Base-by-base conservation (phyloP, 2,329 filamentous ascomycete genomes). In the Neodidymelliopsis sp. region DNA sequence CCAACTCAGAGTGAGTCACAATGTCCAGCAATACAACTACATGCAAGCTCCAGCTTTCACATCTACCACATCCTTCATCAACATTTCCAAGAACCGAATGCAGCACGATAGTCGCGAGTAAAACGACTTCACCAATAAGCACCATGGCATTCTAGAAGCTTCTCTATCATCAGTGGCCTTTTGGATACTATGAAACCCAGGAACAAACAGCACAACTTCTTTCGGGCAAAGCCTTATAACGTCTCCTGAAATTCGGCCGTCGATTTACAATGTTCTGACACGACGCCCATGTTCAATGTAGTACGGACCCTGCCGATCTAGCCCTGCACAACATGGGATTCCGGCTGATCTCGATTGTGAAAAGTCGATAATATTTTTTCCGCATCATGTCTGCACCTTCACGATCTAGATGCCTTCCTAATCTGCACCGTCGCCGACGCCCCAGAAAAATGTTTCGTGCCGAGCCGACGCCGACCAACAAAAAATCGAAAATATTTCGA, bases 381-480 rank as follows among this genome's bases (percentile, higher is more conserved):
- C 31, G 40, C 47, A 40, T 50, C 25, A 35, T 15, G 16, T 22
- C 22, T 16, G 19, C 40, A 19, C 31, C 47, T 41, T 50, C 25
- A 41, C 41, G 40, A 50, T 50, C 34, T 30, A 35, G 47, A 41
- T 45, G 40, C 29, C 13, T 44, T 45, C 47, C 40, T 24, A 35
- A 33, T 28, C 20, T 29, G 39, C 39, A 39, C 16, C 25, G 24
- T 50, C 46, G 46, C 46, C 46, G 34, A 50, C 30, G 40, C 40
- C 36, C 47, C 23, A 41, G 29, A 39, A 49, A 50, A 50, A 50
- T 40, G 30, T 11, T 30, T 50, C 47, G 40, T 45, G 40, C 47
- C 47, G 47, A 50, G 30, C 47, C 47, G 47, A 20, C 35, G 40
- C 47, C 47, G 47, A 36, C 30, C 19, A 50, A 40, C 47, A 50